phyloP scores from a whole-genome alignment of 352 stramenopile species.

The Blastocystis sp. region DNA sequence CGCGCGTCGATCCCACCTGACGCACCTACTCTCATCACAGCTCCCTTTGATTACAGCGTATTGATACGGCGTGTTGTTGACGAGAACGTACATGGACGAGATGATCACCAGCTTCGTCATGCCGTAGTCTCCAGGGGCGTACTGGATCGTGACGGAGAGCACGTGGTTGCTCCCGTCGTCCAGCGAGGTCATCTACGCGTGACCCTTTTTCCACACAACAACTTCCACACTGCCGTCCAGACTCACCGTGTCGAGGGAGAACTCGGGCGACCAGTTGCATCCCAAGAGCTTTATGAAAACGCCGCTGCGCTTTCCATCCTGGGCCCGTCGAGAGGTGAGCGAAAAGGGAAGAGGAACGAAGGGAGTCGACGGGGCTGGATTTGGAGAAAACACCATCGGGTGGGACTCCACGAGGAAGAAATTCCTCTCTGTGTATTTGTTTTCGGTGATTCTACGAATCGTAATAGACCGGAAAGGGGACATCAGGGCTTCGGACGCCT shows the following conservation, averaged over 20 bases:
- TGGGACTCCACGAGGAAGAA: background rate
- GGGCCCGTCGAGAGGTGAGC: background rate
- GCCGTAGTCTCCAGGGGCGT: constrained; percentile 6
- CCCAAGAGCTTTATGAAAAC: background rate
- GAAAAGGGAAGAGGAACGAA: background rate
- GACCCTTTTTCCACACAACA: background rate
- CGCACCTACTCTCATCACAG: background rate
- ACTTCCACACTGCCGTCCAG: constrained; percentile 11
- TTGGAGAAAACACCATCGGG: background rate
- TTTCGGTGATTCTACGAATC: background rate
- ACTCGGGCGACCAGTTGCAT: background rate
- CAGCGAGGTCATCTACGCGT: background rate
- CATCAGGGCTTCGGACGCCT: background rate
- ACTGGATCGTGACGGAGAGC: background rate
- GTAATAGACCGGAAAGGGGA: background rate
- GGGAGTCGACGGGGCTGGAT: background rate
- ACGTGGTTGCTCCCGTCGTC: background rate
- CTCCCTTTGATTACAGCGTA: background rate
- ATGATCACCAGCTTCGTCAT: constrained; percentile 16
- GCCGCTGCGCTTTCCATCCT: background rate
- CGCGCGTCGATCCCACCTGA: background rate
- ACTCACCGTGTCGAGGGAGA: constrained; percentile 6
- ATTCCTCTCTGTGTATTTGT: background rate
- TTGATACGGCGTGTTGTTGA: constrained; percentile 2
- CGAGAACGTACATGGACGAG: constrained; percentile 14